Conservation (phyloP, 108 stramenopile species). For the Pseudonitzschia multiseries region DNA sequence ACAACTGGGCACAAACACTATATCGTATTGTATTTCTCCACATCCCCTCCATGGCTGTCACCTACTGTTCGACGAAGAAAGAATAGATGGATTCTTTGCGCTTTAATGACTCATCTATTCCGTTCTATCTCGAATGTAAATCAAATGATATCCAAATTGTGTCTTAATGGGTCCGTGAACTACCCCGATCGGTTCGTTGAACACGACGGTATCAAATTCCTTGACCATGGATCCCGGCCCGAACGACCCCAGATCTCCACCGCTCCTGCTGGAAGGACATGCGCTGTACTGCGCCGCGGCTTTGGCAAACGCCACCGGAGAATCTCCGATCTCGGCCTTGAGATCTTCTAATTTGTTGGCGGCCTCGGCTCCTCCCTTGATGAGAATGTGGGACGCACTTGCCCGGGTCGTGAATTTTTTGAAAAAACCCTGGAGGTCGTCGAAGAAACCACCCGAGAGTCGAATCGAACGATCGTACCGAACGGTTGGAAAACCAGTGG, state of each 20-base stretch:
- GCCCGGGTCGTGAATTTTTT: conserved; percentile 44
- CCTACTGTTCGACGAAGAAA: background rate
- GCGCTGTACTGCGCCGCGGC: conserved; percentile 55
- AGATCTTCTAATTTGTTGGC: conserved; percentile 46
- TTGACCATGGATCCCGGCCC: conserved; percentile 73
- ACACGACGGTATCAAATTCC: conserved; percentile 74
- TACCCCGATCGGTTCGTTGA: conserved; percentile 44
- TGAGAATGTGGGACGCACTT: conserved; percentile 62
- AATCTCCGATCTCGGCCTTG: conserved; percentile 47
- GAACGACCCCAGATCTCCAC: conserved; percentile 74
- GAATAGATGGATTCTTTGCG: background rate
- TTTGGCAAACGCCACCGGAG: conserved; percentile 49
- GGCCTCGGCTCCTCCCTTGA: conserved; percentile 51
- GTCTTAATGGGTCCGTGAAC: conserved; percentile 62
- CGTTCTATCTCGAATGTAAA: conserved; percentile 62
- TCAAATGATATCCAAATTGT: conserved; percentile 75
- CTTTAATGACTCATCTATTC: conserved; percentile 16
- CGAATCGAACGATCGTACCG: conserved; percentile 7
- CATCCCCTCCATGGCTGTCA: background rate
- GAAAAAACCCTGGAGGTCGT: conserved; percentile 32
- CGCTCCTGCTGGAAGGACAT: conserved; percentile 56
- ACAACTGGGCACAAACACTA: no score
- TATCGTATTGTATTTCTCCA: no score
- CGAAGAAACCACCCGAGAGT: conserved; percentile 28
- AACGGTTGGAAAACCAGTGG: background rate